Evolutionary conservation across 805 yeast species (phyloP).

Genomic region (Saccharomyces cerevisiae): DNA sequence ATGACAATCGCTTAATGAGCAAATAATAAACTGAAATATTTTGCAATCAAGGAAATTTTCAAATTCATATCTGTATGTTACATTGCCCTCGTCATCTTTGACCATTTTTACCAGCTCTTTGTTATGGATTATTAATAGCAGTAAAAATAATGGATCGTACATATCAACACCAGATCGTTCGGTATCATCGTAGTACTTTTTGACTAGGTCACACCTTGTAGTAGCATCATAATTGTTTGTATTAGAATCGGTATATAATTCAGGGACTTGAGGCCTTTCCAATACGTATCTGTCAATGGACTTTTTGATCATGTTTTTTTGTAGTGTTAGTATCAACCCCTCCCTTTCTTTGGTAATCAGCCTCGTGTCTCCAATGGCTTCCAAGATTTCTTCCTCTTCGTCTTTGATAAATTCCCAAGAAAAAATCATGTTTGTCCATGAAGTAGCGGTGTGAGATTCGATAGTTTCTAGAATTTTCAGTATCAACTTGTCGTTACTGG

Average conservation of each 20-base stretch:
- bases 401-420: slow-evolving; percentile 54
- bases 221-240: not conserved
- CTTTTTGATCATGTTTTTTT: slow-evolving; percentile 41
- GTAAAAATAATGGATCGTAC: slow-evolving; percentile 67
- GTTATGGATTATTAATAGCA: slow-evolving; percentile 53
- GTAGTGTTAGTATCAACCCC: slow-evolving; percentile 44
- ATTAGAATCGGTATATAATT: not conserved
- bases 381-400: slow-evolving; percentile 34
- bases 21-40: slow-evolving; percentile 40
- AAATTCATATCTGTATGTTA: slow-evolving; percentile 38
- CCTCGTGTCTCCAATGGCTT: slow-evolving; percentile 40
- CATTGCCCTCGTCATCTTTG: slow-evolving; percentile 24
- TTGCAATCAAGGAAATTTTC: slow-evolving; percentile 49
- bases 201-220: not conserved
- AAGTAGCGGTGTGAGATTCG: slow-evolving; percentile 43
- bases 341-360: slow-evolving; percentile 40
- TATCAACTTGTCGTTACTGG: slow-evolving; percentile 54
- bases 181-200: slow-evolving; percentile 22
- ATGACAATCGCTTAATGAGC: slow-evolving; percentile 34
- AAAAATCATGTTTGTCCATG: slow-evolving; percentile 60
- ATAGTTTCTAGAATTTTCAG: slow-evolving; percentile 46
- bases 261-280: slow-evolving; percentile 27
- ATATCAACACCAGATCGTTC: slow-evolving; percentile 22
- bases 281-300: slow-evolving; percentile 35
- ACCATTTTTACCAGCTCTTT: slow-evolving; percentile 46